Evolutionary conservation across 768 basidiomycete species (phyloP).

Genomic region (Lentinula sp.): DNA sequence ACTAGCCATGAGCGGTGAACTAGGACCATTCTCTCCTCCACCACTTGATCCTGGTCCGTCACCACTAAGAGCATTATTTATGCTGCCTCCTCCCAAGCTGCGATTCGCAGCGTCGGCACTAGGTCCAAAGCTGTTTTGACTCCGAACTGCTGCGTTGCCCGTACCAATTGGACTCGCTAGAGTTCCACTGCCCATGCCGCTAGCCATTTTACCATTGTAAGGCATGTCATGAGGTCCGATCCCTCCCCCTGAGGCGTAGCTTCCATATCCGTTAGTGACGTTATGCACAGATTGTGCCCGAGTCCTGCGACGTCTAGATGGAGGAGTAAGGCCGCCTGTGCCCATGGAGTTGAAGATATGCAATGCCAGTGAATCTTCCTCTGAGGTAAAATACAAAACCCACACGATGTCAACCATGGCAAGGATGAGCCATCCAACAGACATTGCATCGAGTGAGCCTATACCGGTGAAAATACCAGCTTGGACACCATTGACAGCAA

Average conservation of each 20-base stretch:
- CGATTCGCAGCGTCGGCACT: slow-evolving; percentile 33
- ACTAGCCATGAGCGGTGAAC: slow-evolving; percentile 65
- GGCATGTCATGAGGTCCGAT: slow-evolving; percentile 59
- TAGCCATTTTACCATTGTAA: slow-evolving; percentile 61
- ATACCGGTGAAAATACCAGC: slow-evolving; percentile 52
- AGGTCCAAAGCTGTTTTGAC: slow-evolving; percentile 50
- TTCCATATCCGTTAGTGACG: slow-evolving; percentile 57
- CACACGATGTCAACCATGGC: slow-evolving; percentile 90
- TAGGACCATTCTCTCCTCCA: slow-evolving; percentile 42
- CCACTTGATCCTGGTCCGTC: slow-evolving; percentile 33
- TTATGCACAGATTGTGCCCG: slow-evolving; percentile 59
- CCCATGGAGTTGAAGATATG: slow-evolving; percentile 87
- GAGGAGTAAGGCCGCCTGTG: slow-evolving; percentile 78
- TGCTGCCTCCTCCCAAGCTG: slow-evolving; percentile 40
- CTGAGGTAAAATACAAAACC: slow-evolving; percentile 96
- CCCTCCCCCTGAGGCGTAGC: slow-evolving; percentile 61
- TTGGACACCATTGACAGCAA: slow-evolving; percentile 73
- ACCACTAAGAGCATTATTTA: slow-evolving; percentile 41
- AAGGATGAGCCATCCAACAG: slow-evolving; percentile 92
- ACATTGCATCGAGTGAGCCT: slow-evolving; percentile 70
- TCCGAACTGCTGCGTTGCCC: slow-evolving; percentile 30
- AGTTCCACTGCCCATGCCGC: slow-evolving; percentile 39
- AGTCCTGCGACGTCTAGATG: slow-evolving; percentile 72
- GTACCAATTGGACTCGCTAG: slow-evolving; percentile 41
- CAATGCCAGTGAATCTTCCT: slow-evolving; percentile 83